Percentiles rank a stretch among this genome's conserved stretches.
These are phyloP conservation scores for Fusarium caatingaense DNA, from an alignment of 2,329 filamentous ascomycete genomes.

Conservation along the genomic window DNA sequence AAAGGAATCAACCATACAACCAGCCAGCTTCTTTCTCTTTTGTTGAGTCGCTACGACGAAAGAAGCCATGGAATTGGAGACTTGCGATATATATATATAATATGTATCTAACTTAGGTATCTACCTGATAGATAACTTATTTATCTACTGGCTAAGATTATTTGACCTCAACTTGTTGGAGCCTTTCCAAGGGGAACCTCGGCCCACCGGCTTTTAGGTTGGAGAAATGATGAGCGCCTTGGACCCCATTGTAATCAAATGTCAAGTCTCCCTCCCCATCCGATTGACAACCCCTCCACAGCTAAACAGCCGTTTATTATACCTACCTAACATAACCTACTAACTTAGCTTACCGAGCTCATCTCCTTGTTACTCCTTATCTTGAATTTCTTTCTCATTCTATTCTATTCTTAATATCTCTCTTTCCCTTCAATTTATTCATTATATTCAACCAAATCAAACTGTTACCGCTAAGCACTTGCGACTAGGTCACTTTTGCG, in stretches of 20 bases:
- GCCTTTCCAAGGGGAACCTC: slow-evolving; percentile 39
- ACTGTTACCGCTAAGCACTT: background rate
- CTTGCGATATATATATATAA: too few species aligned
- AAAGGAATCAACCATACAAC: slow-evolving; percentile 21
- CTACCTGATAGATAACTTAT: too few species aligned
- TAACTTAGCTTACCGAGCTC: background rate
- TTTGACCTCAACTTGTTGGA: background rate
- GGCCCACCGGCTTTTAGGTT: slow-evolving; percentile 40
- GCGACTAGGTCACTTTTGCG: slow-evolving; percentile 9
- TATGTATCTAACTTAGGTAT: too few species aligned
- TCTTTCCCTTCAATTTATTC: background rate
- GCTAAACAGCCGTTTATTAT: slow-evolving; percentile 2
- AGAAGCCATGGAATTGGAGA: background rate
- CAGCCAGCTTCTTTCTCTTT: background rate
- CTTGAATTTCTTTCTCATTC: background rate
- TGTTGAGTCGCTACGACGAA: slow-evolving; percentile 33
- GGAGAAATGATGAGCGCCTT: slow-evolving; percentile 18
- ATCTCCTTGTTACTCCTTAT: slow-evolving; percentile 9
- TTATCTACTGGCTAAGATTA: too few species aligned
- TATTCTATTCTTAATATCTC: background rate
- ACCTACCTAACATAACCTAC: background rate
- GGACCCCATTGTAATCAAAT: slow-evolving; percentile 24
- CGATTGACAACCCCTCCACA: slow-evolving; percentile 40
- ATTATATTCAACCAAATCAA: background rate
- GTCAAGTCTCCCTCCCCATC: slow-evolving; percentile 37